Conservation (phyloP, 371 early-diverging fungal genomes). For the Mortierella sp. region DNA sequence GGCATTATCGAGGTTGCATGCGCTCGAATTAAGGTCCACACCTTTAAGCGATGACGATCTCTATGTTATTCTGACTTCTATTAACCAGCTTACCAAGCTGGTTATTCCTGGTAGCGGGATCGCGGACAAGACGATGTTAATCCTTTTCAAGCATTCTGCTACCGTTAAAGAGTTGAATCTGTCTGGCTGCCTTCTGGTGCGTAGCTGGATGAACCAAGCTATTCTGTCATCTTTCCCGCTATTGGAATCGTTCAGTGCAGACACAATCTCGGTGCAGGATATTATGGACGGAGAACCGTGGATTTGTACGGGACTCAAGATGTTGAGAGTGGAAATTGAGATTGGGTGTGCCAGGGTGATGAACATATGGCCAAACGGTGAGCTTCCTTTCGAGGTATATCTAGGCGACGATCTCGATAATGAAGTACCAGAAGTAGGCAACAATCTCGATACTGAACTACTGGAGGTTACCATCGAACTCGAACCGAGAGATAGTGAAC, state of each 20-base stretch:
- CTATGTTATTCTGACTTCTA: neutral
- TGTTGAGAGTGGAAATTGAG: neutral
- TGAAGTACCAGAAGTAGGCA: too few species aligned
- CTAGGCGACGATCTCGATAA: too few species aligned
- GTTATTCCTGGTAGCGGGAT: neutral
- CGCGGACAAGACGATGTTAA: neutral
- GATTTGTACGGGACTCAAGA: neutral
- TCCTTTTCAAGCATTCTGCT: neutral
- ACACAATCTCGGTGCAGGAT: slow-evolving; percentile 4
- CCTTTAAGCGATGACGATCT: neutral
- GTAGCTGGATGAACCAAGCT: slow-evolving; percentile 2
- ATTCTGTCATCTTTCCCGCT: slow-evolving; percentile 8
- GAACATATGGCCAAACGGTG: slow-evolving; percentile 1
- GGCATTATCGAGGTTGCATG: neutral
- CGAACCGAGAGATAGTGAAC: too few species aligned
- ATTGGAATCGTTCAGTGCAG: slow-evolving; percentile 10
- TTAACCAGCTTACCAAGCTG: neutral
- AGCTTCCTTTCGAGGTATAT: neutral
- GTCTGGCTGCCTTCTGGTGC: neutral
- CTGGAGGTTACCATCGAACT: too few species aligned
- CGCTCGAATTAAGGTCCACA: neutral
- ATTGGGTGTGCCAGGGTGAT: slow-evolving; percentile 2
- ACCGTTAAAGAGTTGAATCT: neutral
- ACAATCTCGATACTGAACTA: too few species aligned
- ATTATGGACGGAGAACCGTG: slow-evolving; percentile 9